Evolutionary conservation across 2,329 filamentous ascomycete species (phyloP).

Genomic region (Aspergillus spinulosporus): DNA sequence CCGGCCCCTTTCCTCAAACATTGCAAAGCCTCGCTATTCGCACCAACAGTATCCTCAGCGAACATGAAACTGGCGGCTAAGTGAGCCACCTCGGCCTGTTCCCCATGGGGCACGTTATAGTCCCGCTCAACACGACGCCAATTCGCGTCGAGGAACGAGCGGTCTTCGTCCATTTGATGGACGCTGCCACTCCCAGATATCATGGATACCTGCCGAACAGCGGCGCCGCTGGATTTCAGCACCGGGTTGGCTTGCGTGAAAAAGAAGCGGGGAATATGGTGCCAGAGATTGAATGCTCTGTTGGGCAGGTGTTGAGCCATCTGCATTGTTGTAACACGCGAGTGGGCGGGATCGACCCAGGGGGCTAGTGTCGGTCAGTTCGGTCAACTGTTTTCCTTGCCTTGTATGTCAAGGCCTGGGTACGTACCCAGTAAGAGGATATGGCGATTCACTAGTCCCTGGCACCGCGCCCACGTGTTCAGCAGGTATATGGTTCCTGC

Average conservation of each 20-base stretch:
- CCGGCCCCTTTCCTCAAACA: conserved; percentile 37
- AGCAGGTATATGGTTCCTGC: conserved; percentile 47
- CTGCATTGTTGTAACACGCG: conserved; percentile 32
- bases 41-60: conserved; percentile 36
- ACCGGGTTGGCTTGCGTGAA: conserved; percentile 24
- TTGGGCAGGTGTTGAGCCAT: conserved; percentile 28
- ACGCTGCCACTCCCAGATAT: neutral
- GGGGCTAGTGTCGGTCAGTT: conserved; percentile 32
- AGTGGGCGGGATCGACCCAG: conserved; percentile 45
- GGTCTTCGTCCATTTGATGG: conserved; percentile 2
- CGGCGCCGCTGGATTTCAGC: conserved; percentile 23
- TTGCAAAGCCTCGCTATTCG: conserved; percentile 41
- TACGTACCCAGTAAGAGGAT: conserved; percentile 21
- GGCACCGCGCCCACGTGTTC: conserved; percentile 35
- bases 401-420: neutral
- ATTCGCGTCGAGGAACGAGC: conserved; percentile 17
- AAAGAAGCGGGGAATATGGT: conserved; percentile 31
- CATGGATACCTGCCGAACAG: conserved; percentile 18
- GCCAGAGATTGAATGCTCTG: conserved; percentile 28
- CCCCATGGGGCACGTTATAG: conserved; percentile 19
- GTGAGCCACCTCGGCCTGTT: conserved; percentile 22
- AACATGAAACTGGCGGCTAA: conserved; percentile 22
- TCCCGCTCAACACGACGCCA: conserved; percentile 20
- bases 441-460: conserved; percentile 9
- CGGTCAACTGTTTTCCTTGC: too few relatives aligned